Base-by-base conservation (phyloP, 2,329 filamentous ascomycete genomes). In the Paecilomyces fulvus region DNA sequence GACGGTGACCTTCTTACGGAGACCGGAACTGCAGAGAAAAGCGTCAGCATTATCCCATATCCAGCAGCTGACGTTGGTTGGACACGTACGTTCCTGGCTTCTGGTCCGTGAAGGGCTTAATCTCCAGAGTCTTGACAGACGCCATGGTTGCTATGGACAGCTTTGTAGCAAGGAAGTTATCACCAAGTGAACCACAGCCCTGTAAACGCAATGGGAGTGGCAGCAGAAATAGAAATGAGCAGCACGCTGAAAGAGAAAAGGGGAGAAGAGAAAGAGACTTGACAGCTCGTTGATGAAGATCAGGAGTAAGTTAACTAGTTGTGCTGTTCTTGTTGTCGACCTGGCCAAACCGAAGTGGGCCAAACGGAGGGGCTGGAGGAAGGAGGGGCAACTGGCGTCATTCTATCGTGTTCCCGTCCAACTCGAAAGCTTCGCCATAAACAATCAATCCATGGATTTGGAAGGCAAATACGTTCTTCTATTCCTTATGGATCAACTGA, bases 1-100 rank as follows among this genome's bases (percentile, higher is more conserved):
- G 73, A 96, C 89, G 70, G 90, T 91, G 79, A 97, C 94, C 85
- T 95, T 97, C 80, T 99, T 99, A 63, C 94, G 91, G 75, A 99
- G 90, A 75, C 94, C 94, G 64, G 94, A 99, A 65, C 92, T 97
- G 69, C 56, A 60, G 51, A 59, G 61, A 60, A 53, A 52, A 9
- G 14, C 37, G 66, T 63, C 48, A 49, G 48, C 48, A 49, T 23
- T 28, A 21, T 25, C 21, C 6, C 14, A 23, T 11, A 23, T 17
- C 25, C 10, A 49, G 21, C 7, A 25, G 20, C 43, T 31, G 48
- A 31, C 55, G 33, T 20, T 43, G 17, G 7, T 17, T n/a, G n/a
- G 20, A 43, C 30, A 91, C 92, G 77, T 85, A 96, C 92, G 92
- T 97, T 83, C 92, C 92, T 63, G 92, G 91, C 83, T 99, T 99